These are phyloP conservation scores for Elaeis guineensis DNA, from an alignment of 176 grass and related monocot genomes.

Conservation along the genomic window DNA sequence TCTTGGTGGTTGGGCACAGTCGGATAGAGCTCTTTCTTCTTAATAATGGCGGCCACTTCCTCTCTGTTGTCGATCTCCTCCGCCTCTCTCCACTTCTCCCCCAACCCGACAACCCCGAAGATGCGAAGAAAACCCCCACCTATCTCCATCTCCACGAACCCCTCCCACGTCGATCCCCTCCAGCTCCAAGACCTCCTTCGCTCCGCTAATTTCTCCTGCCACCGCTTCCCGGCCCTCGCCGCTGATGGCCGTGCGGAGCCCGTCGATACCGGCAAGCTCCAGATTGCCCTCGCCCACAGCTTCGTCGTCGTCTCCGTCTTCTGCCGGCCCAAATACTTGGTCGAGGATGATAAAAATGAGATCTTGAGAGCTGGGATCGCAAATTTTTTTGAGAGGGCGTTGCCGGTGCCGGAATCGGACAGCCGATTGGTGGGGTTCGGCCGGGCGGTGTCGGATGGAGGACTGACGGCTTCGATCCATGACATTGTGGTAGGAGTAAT, in stretches of 20 bases:
- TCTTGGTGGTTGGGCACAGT: too few species aligned
- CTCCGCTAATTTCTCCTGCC: constrained; percentile 55
- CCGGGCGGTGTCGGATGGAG: constrained; percentile 67
- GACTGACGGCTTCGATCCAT: constrained; percentile 79
- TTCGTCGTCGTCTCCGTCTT: constrained; percentile 65
- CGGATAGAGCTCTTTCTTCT: too few species aligned
- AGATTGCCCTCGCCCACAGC: constrained; percentile 49
- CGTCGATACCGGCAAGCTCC: constrained; percentile 59
- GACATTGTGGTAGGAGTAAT: constrained; percentile 55
- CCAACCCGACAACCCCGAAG: constrained; percentile 14
- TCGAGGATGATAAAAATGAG: not conserved
- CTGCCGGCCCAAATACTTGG: constrained; percentile 46
- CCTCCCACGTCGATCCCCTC: constrained; percentile 42
- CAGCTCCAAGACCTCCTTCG: constrained; percentile 62
- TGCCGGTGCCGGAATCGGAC: constrained; percentile 10
- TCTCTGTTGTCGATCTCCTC: not conserved
- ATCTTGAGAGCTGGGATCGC: constrained; percentile 16
- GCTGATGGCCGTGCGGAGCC: constrained; percentile 20
- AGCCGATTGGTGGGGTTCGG: constrained; percentile 61
- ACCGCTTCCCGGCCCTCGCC: constrained; percentile 29
- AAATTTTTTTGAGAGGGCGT: constrained; percentile 19
- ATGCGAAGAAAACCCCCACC: constrained; percentile 24
- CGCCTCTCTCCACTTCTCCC: constrained; percentile 18
- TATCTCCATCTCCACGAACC: constrained; percentile 68
- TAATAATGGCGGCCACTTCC: too few species aligned